Percentiles rank a stretch among this genome's conserved stretches.
phyloP scores from a whole-genome alignment of 441 rosid genomes.

The Eutrema salsugineum region DNA sequence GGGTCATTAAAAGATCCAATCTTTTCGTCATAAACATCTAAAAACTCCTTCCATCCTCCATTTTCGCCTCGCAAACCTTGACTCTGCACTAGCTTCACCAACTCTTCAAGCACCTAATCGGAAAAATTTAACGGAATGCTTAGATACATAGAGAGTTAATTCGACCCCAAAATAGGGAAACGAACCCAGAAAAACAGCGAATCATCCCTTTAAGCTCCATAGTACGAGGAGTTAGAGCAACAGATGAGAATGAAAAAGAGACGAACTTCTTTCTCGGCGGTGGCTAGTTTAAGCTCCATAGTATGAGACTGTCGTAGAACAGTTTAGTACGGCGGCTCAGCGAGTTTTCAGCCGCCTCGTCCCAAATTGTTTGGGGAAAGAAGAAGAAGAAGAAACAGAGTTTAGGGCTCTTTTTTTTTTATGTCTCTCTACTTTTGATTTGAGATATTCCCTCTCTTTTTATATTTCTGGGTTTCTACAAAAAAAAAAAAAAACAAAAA shows the following conservation, averaged over 20 bases:
- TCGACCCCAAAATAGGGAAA: background rate
- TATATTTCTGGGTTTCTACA: no score
- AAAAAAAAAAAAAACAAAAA: no score
- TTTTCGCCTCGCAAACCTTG: slow-evolving; percentile 39
- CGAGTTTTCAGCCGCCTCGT: no score
- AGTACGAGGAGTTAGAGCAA: no score
- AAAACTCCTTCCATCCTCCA: slow-evolving; percentile 73
- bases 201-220: no score
- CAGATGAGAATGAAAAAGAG: background rate
- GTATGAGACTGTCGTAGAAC: background rate
- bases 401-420: background rate
- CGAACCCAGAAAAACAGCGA: background rate
- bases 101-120: slow-evolving; percentile 56
- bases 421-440: no score
- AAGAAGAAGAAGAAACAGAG: background rate
- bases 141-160: background rate
- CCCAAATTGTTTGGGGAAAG: background rate
- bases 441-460: no score
- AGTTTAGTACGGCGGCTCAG: background rate
- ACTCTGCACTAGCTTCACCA: slow-evolving; percentile 64
- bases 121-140: background rate
- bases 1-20: slow-evolving; percentile 54
- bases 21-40: slow-evolving; percentile 41
- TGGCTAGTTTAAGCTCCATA: background rate
- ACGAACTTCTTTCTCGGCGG: slow-evolving; percentile 4